A percentile compares a stretch with the other conserved stretches of the same genome.
These are phyloP conservation scores for Lentinula raphanica DNA, from an alignment of 768 basidiomycete genomes.

Conservation along the genomic window DNA sequence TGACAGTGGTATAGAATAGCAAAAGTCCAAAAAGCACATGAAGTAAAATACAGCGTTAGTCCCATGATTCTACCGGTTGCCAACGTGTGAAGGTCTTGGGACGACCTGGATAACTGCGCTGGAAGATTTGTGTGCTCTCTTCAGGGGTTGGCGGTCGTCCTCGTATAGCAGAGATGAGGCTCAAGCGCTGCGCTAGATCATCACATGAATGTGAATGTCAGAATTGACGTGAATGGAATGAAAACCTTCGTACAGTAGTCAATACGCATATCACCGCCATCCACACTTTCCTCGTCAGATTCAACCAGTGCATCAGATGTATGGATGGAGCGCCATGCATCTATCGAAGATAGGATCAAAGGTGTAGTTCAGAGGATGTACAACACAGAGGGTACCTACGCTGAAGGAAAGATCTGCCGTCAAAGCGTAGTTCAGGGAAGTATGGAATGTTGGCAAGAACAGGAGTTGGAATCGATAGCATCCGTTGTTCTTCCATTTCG, in stretches of 20 bases:
- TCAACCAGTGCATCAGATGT: slow-evolving; percentile 62
- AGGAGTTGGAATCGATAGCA: background rate
- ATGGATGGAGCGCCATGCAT: slow-evolving; percentile 66
- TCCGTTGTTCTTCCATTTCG: background rate
- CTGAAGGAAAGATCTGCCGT: slow-evolving; percentile 29
- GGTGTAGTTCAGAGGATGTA: background rate
- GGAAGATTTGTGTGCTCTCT: slow-evolving; percentile 11
- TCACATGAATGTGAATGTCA: background rate
- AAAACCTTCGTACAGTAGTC: slow-evolving; percentile 55
- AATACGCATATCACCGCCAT: slow-evolving; percentile 55
- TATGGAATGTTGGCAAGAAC: background rate
- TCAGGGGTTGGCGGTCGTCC: slow-evolving; percentile 47
- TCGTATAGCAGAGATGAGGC: slow-evolving; percentile 47
- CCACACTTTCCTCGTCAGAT: slow-evolving; percentile 67
- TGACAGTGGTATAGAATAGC: slow-evolving; percentile 1
- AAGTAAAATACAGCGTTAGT: slow-evolving; percentile 6
- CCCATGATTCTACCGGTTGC: slow-evolving; percentile 34
- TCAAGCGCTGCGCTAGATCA: slow-evolving; percentile 42
- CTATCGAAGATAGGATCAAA: slow-evolving; percentile 28
- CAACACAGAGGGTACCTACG: slow-evolving; percentile 27
- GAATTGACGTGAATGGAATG: background rate
- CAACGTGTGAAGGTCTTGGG: slow-evolving; percentile 25
- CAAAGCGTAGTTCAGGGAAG: background rate
- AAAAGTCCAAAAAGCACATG: background rate
- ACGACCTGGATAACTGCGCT: slow-evolving; percentile 8